Percentiles rank a stretch among this genome's conserved stretches.
phyloP scores from a whole-genome alignment of 1,139 yeast species.

The Debaryomyces psychrophilus region DNA sequence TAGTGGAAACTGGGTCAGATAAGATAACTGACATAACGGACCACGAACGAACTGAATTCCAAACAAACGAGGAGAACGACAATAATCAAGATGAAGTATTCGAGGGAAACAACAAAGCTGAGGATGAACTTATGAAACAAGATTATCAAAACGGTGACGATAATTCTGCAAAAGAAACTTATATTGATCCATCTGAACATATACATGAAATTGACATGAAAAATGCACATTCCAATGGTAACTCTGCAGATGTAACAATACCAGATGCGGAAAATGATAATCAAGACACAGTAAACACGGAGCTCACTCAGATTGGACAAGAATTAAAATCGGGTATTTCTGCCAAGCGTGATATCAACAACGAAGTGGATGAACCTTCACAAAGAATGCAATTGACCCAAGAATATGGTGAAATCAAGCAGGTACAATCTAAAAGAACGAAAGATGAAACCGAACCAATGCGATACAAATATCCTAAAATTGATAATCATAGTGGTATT shows the following conservation, averaged over 20 bases:
- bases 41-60: not conserved
- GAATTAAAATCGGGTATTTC: not conserved
- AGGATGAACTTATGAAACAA: not conserved
- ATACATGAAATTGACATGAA: not conserved
- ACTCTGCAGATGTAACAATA: slow-evolving; percentile 3
- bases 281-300: not conserved
- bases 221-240: not conserved
- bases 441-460: not conserved
- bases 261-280: not conserved
- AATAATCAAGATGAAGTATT: not conserved
- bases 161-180: not conserved
- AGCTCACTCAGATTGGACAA: not conserved
- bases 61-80: not conserved
- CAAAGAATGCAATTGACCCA: slow-evolving; percentile 29
- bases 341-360: not conserved
- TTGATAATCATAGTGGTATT: not conserved
- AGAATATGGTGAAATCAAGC: slow-evolving; percentile 12
- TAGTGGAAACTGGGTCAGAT: not conserved
- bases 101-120: not conserved
- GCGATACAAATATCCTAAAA: slow-evolving; percentile 7
- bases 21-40: not conserved
- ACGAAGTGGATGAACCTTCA: slow-evolving; percentile 10
- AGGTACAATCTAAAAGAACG: slow-evolving; percentile 5
- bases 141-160: not conserved
- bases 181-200: not conserved